Percentiles rank a stretch among this genome's conserved stretches.
Conservation (phyloP, 75 land plant species). For the Azolla pinnata region DNA sequence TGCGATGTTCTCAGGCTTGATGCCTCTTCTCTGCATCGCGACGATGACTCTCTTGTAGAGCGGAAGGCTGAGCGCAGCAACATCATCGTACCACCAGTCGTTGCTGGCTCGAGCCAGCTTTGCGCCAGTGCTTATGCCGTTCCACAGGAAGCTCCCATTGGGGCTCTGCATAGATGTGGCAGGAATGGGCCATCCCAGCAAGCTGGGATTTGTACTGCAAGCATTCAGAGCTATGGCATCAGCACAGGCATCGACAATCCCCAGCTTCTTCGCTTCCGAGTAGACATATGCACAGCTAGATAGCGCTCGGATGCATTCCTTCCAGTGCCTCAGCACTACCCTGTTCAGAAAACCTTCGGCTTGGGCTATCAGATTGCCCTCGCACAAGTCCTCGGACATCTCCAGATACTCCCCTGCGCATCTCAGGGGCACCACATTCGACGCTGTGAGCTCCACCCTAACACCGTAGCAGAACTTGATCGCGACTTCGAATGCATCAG, state of each 20-base stretch:
- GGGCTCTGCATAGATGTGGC: conserved; percentile 74
- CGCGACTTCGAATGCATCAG: conserved; percentile 37
- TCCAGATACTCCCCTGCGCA: conserved; percentile 65
- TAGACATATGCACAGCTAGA: conserved; percentile 39
- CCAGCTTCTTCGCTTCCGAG: conserved; percentile 39
- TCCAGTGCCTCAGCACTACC: conserved; percentile 52
- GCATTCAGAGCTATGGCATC: conserved; percentile 51
- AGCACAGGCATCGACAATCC: conserved; percentile 41
- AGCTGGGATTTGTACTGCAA: conserved; percentile 62
- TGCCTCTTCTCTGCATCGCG: conserved; percentile 47
- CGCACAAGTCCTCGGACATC: conserved; percentile 64
- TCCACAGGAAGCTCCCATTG: conserved; percentile 87
- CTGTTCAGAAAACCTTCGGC: conserved; percentile 56
- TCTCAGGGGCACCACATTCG: conserved; percentile 44
- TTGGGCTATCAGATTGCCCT: conserved; percentile 48
- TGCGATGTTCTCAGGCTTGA: conserved; percentile 46
- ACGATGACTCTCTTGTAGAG: conserved; percentile 49
- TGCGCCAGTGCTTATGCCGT: conserved; percentile 89
- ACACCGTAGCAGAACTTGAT: conserved; percentile 45
- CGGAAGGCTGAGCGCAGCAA: conserved; percentile 39
- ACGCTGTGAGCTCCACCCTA: conserved; percentile 35
- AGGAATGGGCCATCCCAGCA: conserved; percentile 76
- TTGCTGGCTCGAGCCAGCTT: conserved; percentile 31
- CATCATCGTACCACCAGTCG: conserved; percentile 88
- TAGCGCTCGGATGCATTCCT: conserved; percentile 60